Evolutionary conservation across 257 asterid species (phyloP), one percentile per base, ranked within the genome.

Genomic region (Scutellaria baicalensis): DNA sequence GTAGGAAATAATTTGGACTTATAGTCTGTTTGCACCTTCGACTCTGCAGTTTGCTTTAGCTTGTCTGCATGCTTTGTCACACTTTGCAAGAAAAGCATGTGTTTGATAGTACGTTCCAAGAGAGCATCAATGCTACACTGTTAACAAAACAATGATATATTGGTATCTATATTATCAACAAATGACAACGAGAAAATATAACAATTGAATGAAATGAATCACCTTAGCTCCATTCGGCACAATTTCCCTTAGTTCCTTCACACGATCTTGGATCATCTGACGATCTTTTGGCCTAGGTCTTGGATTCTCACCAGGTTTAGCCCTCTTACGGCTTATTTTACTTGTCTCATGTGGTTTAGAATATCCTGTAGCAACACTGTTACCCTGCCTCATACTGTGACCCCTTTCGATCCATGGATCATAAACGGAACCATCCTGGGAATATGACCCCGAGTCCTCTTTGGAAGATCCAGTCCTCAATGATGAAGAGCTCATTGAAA

Each of bases 91-190:
- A 90, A 93, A 73, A 84, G 86, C 99, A 93, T 85, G 64, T 93
- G 97, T 59, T 93, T 93, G 79, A 93, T 91, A 5, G 99, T 91
- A 31, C 96, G 92, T 80, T 93, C 99, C 64, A 93, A 76, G 42
- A 93, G 96, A 58, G 97, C 85, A 81, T 93, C 99, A 17, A 93
- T 91, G 87, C 99, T 93, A 76, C 99, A 91, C 99, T 93, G 97
- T 75, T 64, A 54, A 66, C 66, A 64, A 78, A 57, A 80, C n/a
- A 27, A 3, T 2, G 5, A 27, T 27, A 27, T 27, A 27, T 27
- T 27, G 33, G 33, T 27, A 27, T 27, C 33, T 27, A 27, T 27
- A 4, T 27, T 27, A 27, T 27, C 33, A 3, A 27, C 33, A 27
- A 27, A 27, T 3, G 33, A 27, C 33, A 27, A 27, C 0, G 5